A percentile compares a stretch with the other conserved stretches of the same genome.
Conservation (phyloP, 148 eudicot species). For the Camellia sinensis region DNA sequence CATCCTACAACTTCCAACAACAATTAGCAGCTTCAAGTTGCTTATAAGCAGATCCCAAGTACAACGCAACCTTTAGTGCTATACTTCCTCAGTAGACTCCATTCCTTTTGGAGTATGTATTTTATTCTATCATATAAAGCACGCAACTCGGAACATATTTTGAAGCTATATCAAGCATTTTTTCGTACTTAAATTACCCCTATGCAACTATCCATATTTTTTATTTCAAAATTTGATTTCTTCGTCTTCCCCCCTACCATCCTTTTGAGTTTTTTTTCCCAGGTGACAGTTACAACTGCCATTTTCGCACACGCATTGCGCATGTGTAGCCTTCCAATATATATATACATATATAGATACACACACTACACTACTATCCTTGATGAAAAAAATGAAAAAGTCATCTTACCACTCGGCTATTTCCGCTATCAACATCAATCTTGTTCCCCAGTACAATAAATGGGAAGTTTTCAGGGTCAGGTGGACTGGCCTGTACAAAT, state of each 20-base stretch:
- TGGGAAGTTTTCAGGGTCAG: conserved; percentile 67
- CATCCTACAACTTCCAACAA: not conserved
- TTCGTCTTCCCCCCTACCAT: too few relatives aligned
- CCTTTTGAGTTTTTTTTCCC: too few relatives aligned
- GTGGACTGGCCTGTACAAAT: conserved; percentile 47
- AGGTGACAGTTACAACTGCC: too few relatives aligned
- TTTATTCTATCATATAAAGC: too few relatives aligned
- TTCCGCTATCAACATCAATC: conserved; percentile 65
- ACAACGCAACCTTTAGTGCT: not conserved
- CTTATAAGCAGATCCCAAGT: not conserved
- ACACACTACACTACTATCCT: not conserved
- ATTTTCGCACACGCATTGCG: too few relatives aligned
- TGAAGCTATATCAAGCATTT: too few relatives aligned
- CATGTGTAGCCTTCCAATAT: too few relatives aligned
- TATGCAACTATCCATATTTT: too few relatives aligned
- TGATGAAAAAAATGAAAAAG: not conserved
- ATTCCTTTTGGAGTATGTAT: not conserved
- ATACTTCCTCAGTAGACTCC: not conserved
- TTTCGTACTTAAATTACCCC: too few relatives aligned
- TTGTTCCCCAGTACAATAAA: conserved; percentile 69
- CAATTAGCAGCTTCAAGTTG: not conserved
- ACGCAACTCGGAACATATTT: too few relatives aligned
- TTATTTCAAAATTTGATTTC: too few relatives aligned
- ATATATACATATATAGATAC: not conserved
- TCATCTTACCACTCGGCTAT: conserved; percentile 56